A percentile compares a stretch with the other conserved stretches of the same genome.
phyloP scores from a whole-genome alignment of 495 filamentous ascomycete species.

The Tuber melanosporum region DNA sequence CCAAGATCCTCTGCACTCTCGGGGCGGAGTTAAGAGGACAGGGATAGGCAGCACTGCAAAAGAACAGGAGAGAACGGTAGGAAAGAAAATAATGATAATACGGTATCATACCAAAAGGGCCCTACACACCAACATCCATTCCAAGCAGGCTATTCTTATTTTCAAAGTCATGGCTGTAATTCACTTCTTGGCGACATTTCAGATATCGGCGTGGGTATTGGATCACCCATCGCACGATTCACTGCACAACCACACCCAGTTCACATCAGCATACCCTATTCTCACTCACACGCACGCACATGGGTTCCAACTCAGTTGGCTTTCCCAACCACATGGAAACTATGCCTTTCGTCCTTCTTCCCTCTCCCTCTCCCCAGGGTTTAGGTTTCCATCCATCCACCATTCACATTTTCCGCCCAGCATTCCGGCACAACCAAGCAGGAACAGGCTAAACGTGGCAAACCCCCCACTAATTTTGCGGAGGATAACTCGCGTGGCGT shows the following conservation, averaged over 20 bases:
- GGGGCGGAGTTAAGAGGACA: background rate
- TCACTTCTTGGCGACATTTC: background rate
- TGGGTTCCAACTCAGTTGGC: background rate
- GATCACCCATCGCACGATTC: background rate
- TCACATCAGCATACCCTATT: background rate
- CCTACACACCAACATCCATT: background rate
- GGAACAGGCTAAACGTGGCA: conserved; percentile 21
- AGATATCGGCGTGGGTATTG: background rate
- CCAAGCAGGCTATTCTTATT: conserved; percentile 1
- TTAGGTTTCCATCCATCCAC: conserved; percentile 19
- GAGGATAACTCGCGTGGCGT: conserved; percentile 34
- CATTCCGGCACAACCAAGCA: conserved; percentile 8
- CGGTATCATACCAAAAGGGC: background rate
- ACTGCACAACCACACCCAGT: background rate
- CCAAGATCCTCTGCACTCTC: background rate
- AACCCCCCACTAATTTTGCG: conserved; percentile 15
- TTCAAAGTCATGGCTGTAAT: background rate
- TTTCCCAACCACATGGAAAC: conserved; percentile 17
- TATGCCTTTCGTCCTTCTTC: conserved; percentile 12
- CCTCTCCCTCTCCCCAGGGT: conserved; percentile 15
- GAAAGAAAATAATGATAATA: background rate
- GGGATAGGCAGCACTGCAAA: background rate
- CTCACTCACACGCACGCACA: background rate
- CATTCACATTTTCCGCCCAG: background rate
- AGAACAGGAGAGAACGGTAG: background rate